These are phyloP conservation scores for Pyricularia sp. DNA, from an alignment of 2,329 filamentous ascomycete species.

Conservation along the genomic window DNA sequence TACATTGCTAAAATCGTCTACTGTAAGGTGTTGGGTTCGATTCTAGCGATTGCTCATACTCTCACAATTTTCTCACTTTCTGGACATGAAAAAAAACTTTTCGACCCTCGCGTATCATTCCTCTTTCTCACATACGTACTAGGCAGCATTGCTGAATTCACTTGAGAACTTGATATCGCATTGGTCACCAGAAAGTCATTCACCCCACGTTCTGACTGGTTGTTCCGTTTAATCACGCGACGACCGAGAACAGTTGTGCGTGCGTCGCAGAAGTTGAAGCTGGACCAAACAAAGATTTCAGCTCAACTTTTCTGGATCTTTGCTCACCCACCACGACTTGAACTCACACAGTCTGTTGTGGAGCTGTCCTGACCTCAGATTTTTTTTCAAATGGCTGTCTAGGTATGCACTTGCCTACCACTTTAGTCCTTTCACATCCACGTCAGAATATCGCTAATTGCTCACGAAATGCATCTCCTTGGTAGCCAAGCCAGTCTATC, in stretches of 20 bases:
- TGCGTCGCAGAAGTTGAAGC: neutral
- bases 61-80: neutral
- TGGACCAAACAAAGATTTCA: neutral
- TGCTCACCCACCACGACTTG: neutral
- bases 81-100: neutral
- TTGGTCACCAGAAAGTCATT: neutral
- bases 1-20: neutral
- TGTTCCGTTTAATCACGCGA: neutral
- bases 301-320: neutral
- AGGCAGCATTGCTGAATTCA: neutral
- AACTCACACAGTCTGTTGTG: neutral
- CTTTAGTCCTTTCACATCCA: too few species aligned
- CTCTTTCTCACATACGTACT: neutral
- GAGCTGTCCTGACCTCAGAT: neutral
- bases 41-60: neutral
- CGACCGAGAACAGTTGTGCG: neutral
- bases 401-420: neutral
- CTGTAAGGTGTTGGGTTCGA: slow-evolving; percentile 1
- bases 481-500: neutral
- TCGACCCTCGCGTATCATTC: neutral
- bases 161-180: neutral
- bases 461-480: neutral
- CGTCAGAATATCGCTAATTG: neutral
- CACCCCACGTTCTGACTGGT: neutral
- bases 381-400: neutral